These are phyloP conservation scores for Fusarium siculi DNA, from an alignment of 2,329 filamentous ascomycete species.

Conservation along the genomic window DNA sequence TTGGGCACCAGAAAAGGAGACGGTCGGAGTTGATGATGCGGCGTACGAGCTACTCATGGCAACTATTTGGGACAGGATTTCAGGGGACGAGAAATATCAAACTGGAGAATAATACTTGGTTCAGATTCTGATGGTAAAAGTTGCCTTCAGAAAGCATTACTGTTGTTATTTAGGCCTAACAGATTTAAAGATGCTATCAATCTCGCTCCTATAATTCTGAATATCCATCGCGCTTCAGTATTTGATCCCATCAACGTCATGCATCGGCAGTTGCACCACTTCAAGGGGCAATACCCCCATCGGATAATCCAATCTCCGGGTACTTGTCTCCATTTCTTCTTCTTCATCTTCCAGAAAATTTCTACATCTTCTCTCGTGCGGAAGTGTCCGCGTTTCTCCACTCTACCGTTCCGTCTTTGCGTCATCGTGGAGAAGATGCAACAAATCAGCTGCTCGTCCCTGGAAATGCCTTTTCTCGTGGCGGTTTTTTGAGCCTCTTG, in stretches of 20 bases:
- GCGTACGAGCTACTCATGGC: background rate
- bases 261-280: background rate
- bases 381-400: background rate
- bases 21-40: background rate
- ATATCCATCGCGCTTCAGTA: background rate
- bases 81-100: background rate
- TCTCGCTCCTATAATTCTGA: too few relatives aligned
- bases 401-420: background rate
- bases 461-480: background rate
- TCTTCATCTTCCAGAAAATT: background rate
- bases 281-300: background rate
- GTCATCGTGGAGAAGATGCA: background rate
- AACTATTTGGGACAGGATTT: background rate
- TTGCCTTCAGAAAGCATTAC: fast-evolving
- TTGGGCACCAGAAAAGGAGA: background rate
- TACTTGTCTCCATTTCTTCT: too few relatives aligned
- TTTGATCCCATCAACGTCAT: background rate
- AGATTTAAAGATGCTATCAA: background rate
- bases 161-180: background rate
- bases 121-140: background rate
- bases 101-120: background rate
- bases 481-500: background rate
- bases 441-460: background rate
- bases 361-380: background rate
- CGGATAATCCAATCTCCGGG: background rate